A percentile compares a stretch with the other conserved stretches of the same genome.
Conservation (phyloP, 2,329 filamentous ascomycete genomes). For the Colletotrichum shisoi region DNA sequence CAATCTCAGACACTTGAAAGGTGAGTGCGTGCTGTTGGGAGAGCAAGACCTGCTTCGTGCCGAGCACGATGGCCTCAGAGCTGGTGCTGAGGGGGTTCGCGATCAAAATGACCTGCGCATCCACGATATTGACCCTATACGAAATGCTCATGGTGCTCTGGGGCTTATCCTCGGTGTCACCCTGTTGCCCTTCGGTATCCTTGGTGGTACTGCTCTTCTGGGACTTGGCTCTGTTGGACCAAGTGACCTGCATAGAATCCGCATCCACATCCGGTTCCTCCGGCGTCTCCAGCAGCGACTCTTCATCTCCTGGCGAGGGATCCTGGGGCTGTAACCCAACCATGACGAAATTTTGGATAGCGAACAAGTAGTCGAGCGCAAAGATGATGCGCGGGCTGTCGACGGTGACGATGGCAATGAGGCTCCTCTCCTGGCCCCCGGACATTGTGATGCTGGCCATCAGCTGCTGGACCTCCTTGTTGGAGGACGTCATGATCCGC, state of each 20-base stretch:
- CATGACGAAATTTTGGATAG: constrained; percentile 82
- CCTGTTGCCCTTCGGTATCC: constrained; percentile 28
- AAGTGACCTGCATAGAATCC: constrained; percentile 63
- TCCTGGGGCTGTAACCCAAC: constrained; percentile 75
- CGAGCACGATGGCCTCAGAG: constrained; percentile 94
- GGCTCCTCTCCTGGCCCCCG: constrained; percentile 77
- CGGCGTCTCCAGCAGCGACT: constrained; percentile 63
- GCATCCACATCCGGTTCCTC: constrained; percentile 63
- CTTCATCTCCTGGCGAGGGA: constrained; percentile 58
- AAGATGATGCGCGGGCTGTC: constrained; percentile 96
- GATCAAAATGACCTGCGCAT: constrained; percentile 95
- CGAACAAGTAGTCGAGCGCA: constrained; percentile 93
- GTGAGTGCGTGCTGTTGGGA: constrained; percentile 95
- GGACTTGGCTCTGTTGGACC: constrained; percentile 51
- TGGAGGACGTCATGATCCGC: constrained; percentile 97
- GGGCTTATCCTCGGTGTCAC: constrained; percentile 39
- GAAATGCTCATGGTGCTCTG: constrained; percentile 73
- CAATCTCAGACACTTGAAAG: constrained; percentile 89
- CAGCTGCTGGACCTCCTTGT: constrained; percentile 94
- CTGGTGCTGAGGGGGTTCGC: constrained; percentile 89
- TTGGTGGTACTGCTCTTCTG: constrained; percentile 42
- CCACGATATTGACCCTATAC: constrained; percentile 91
- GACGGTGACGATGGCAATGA: constrained; percentile 91
- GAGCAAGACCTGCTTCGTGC: constrained; percentile 90
- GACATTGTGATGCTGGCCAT: constrained; percentile 98